Evolutionary conservation across 2,329 filamentous ascomycete genomes (phyloP).

Genomic region (Tolypocladium guangdongense): DNA sequence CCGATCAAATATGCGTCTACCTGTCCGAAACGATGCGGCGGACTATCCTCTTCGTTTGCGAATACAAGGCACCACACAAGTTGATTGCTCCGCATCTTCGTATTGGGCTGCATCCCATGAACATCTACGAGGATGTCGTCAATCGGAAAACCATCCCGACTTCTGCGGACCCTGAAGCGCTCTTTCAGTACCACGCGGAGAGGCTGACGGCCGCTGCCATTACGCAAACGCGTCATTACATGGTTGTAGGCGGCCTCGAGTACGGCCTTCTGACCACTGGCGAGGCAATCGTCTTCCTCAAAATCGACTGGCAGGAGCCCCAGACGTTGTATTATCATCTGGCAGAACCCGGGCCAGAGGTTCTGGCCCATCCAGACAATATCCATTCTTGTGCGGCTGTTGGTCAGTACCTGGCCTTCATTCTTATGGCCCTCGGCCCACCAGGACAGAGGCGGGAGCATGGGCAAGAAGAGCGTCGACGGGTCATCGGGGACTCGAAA

Average conservation of each 20-base stretch:
- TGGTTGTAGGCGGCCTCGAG: slow-evolving; percentile 33
- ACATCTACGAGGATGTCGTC: too few relatives aligned
- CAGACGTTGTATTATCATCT: slow-evolving; percentile 19
- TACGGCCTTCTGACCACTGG: slow-evolving; percentile 32
- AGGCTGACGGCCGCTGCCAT: slow-evolving; percentile 10
- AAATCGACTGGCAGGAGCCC: slow-evolving; percentile 17
- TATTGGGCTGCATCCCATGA: too few relatives aligned
- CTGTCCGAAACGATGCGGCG: too few relatives aligned
- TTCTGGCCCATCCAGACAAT: slow-evolving; percentile 9
- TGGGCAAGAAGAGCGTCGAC: too few relatives aligned
- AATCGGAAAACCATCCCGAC: too few relatives aligned
- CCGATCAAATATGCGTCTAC: too few relatives aligned
- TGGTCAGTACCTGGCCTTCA: slow-evolving; percentile 12
- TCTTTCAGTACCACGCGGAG: slow-evolving; percentile 23
- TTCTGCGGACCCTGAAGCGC: slow-evolving; percentile 14
- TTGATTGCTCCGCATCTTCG: too few relatives aligned
- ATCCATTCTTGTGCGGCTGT: slow-evolving; percentile 13
- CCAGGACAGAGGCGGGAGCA: neutral
- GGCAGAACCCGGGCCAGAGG: slow-evolving; percentile 16
- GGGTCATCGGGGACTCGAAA: too few relatives aligned
- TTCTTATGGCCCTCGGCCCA: neutral
- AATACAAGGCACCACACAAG: too few relatives aligned
- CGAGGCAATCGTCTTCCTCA: slow-evolving; percentile 32
- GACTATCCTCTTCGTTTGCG: too few relatives aligned
- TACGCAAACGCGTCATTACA: slow-evolving; percentile 31